Evolutionary conservation across 2,329 filamentous ascomycete species (phyloP).

Genomic region (Aspergillus costaricaensis): DNA sequence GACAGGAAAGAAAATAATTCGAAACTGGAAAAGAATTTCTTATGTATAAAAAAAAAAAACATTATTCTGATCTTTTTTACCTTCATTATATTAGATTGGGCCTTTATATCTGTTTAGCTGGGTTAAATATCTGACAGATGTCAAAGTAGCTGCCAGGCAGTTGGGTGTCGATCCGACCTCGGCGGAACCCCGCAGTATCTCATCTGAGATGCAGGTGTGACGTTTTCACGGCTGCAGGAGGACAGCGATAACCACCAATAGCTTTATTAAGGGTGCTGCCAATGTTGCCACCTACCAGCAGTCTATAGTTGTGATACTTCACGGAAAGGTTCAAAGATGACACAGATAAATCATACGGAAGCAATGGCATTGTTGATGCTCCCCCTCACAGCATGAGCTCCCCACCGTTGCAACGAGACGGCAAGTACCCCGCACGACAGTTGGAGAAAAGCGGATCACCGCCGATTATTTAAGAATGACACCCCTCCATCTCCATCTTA

Average conservation of each 20-base stretch:
- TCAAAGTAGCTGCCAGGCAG: too few relatives aligned
- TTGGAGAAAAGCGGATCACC: constrained; percentile 16
- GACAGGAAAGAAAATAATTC: too few relatives aligned
- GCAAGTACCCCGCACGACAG: constrained; percentile 16
- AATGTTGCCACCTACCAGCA: too few relatives aligned
- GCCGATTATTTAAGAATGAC: constrained; percentile 19
- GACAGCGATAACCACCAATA: background rate
- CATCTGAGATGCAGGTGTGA: background rate
- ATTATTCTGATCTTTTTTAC: too few relatives aligned
- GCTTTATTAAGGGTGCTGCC: background rate
- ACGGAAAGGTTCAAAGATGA: background rate
- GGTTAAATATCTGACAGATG: too few relatives aligned
- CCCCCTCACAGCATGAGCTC: constrained; percentile 10
- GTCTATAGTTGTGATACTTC: background rate
- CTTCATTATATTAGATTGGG: too few relatives aligned
- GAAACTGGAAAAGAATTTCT: too few relatives aligned
- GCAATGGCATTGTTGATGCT: background rate
- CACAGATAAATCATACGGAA: background rate
- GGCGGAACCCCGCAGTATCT: background rate
- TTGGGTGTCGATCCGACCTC: background rate
- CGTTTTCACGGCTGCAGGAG: background rate
- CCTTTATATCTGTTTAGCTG: too few relatives aligned
- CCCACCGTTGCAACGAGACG: background rate
- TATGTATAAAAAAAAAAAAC: too few relatives aligned
- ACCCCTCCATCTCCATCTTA: background rate